phyloP scores from a whole-genome alignment of 208 protist species.

The Trichomonas gallinae region DNA sequence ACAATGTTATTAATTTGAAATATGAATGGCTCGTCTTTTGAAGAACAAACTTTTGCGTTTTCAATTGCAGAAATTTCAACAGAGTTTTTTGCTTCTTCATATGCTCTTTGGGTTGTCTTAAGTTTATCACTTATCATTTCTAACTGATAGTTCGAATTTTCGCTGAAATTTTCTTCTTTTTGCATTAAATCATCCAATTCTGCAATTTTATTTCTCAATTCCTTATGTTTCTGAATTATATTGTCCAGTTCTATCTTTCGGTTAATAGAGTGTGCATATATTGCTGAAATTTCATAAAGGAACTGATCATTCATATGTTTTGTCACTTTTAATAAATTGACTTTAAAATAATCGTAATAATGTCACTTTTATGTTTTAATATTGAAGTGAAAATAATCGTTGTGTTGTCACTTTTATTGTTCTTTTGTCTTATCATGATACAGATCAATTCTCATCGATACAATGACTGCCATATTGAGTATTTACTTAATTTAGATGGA shows the following conservation, averaged over 20 bases:
- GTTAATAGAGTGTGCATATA: background rate
- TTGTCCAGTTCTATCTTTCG: background rate
- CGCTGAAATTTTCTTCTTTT: background rate
- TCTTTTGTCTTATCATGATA: too few relatives aligned
- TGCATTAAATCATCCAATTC: background rate
- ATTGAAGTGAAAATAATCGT: too few relatives aligned
- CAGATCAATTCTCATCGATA: too few relatives aligned
- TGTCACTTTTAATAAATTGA: too few relatives aligned
- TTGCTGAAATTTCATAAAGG: too few relatives aligned
- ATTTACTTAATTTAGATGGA: too few relatives aligned
- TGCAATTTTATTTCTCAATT: background rate
- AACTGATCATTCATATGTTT: too few relatives aligned
- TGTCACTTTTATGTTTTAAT: too few relatives aligned
- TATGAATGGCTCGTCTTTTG: background rate
- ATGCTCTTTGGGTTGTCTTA: background rate
- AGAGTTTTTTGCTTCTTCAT: background rate
- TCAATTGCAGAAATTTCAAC: background rate
- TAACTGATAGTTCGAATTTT: background rate
- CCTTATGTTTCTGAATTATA: background rate
- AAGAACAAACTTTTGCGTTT: background rate
- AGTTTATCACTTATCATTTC: background rate
- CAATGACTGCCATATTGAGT: too few relatives aligned
- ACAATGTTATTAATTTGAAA: background rate
- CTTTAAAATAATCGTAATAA: too few relatives aligned
- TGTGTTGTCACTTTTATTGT: too few relatives aligned